Conservation (phyloP, 1,139 yeast genomes). For the Neolecta irregularis region DNA sequence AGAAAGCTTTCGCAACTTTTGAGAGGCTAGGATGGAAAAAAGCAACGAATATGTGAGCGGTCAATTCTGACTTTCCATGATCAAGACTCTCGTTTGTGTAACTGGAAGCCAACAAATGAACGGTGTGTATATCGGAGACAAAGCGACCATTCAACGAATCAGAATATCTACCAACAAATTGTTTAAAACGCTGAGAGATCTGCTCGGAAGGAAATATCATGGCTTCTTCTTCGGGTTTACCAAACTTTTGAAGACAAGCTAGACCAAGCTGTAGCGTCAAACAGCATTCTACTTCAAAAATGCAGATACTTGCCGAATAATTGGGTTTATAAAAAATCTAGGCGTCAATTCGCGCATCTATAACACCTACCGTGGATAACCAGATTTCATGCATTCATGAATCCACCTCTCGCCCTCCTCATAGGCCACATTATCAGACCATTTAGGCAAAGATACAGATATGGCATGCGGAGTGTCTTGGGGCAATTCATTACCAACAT, state of each 20-base stretch:
- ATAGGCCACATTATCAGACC: constrained; percentile 85
- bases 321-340: constrained; percentile 62
- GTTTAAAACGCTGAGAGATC: constrained; percentile 75
- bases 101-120: too few species aligned
- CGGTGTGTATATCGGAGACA: too few species aligned
- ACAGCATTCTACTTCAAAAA: constrained; percentile 13
- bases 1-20: constrained; percentile 61
- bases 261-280: constrained; percentile 11
- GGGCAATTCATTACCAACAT: constrained; percentile 69
- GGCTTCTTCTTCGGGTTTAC: constrained; percentile 56
- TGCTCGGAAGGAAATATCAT: constrained; percentile 64
- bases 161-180: constrained; percentile 47
- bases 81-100: too few species aligned
- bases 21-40: constrained; percentile 49
- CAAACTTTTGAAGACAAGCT: constrained; percentile 38
- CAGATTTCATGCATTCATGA: constrained; percentile 61
- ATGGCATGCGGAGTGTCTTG: constrained; percentile 83
- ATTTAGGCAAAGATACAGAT: constrained; percentile 81
- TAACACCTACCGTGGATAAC: constrained; percentile 45
- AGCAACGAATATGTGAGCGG: constrained; percentile 65
- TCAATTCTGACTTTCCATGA: too few species aligned
- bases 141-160: too few species aligned
- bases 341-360: constrained; percentile 1
- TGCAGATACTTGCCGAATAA: constrained; percentile 44
- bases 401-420: constrained; percentile 85